Evolutionary conservation across 352 stramenopile species (phyloP), one percentile per base, ranked within the genome.

Genomic region (Phytopythium litorale): DNA sequence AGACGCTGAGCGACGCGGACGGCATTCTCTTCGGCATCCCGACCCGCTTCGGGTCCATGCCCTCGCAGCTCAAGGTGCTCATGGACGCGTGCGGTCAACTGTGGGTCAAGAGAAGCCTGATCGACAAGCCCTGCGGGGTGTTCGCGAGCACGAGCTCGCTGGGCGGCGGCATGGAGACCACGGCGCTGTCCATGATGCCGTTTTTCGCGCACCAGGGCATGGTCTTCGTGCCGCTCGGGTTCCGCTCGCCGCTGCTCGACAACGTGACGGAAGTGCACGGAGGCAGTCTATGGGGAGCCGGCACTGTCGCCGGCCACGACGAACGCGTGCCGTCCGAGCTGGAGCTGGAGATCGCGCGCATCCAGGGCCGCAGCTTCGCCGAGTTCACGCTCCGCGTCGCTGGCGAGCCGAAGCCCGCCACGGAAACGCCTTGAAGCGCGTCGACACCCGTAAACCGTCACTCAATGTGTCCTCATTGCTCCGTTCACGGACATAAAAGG

Each of bases 191-290:
- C 13, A 75, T 63, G 7, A 63, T 91, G 56, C 78, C 77, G 23
- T 88, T 91, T 65, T 65, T 91, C 25, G 63, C 76, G 0, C 83
- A 94, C 70, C 78, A 91, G 32, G 84, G 84, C 52, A 91, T 93
- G 77, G 63, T 90, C 58, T 94, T 87, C 62, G 75, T 93, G 35
- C 81, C 84, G 45, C 56, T 87, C 18, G 83, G 81, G 43, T 75
- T 70, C 64, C 66, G 67, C 33, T 63, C 62, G 7, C 68, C 49
- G 4, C 43, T 68, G 18, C 59, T 71, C 32, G 76, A 70, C 37
- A 66, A 74, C 58, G 64, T 76, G 46, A 53, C 75, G 23, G 69
- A 77, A 43, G 53, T 81, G 25, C 78, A 85, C 53, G 76, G 75
- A 33, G 74, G 63, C 25, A 74, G 60, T 46, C 65, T 74, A 0